Conservation (phyloP, 1,139 yeast genomes). For the Debaryomyces sp. region DNA sequence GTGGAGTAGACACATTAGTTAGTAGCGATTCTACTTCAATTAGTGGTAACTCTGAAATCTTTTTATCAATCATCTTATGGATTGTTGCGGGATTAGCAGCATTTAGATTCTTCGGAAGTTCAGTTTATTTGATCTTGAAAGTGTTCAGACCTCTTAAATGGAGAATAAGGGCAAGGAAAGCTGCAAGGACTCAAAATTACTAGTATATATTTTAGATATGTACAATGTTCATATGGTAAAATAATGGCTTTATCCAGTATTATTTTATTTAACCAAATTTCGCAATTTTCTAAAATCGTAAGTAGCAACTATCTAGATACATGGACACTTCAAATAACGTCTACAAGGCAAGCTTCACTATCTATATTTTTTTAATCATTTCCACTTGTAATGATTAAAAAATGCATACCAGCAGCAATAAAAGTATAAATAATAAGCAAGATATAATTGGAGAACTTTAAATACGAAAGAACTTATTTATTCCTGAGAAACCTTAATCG, state of each 20-base stretch:
- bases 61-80: constrained; percentile 52
- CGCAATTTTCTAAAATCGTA: neutral
- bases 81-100: constrained; percentile 51
- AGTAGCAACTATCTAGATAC: too few species aligned
- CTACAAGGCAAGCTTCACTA: too few species aligned
- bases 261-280: neutral
- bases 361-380: too few species aligned
- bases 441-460: neutral
- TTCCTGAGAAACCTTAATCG: neutral
- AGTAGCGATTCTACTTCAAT: constrained; percentile 25
- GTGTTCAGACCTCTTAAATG: constrained; percentile 45
- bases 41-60: constrained; percentile 40
- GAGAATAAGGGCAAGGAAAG: constrained; percentile 28
- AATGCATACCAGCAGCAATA: too few species aligned
- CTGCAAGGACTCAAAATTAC: neutral
- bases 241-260: neutral
- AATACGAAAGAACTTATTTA: neutral
- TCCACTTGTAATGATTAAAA: neutral
- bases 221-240: neutral
- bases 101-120: constrained; percentile 46
- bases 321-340: neutral
- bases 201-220: neutral
- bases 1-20: constrained; percentile 39
- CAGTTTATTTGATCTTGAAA: constrained; percentile 38
- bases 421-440: too few species aligned